phyloP scores from a whole-genome alignment of 1,284 basidiomycete genomes.

The Ganoderma lingzhi region DNA sequence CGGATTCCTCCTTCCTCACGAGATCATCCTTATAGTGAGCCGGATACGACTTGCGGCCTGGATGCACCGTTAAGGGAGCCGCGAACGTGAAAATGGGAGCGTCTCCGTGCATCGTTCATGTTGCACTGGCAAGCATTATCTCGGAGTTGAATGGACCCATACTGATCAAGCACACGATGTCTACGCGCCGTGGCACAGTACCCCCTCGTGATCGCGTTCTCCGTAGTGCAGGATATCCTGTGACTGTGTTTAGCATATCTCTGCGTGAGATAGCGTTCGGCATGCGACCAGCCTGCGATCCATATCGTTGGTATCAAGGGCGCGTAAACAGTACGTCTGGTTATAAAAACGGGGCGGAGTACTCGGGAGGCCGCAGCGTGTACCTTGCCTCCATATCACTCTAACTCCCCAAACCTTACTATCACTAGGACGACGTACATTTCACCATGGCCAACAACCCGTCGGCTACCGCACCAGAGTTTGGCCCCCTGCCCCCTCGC shows the following conservation, averaged over 20 bases:
- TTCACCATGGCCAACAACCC: not conserved
- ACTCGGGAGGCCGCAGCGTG: not conserved
- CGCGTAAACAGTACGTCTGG: not conserved
- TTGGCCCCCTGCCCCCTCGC: conserved; percentile 49
- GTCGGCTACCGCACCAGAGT: conserved; percentile 15
- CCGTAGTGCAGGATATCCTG: conserved; percentile 16
- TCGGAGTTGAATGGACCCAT: not conserved
- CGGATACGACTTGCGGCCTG: not conserved
- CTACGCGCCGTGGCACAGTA: not conserved
- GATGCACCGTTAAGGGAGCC: not conserved
- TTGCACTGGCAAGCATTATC: not conserved
- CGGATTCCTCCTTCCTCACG: not conserved
- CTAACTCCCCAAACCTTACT: too few species aligned
- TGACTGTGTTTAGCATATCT: conserved; percentile 23
- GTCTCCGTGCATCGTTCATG: not conserved
- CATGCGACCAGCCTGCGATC: conserved; percentile 6
- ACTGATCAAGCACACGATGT: not conserved
- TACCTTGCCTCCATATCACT: not conserved
- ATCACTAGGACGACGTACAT: not conserved
- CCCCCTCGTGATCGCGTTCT: conserved; percentile 26
- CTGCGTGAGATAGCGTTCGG: conserved; percentile 27
- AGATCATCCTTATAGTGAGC: not conserved
- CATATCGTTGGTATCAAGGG: conserved; percentile 9
- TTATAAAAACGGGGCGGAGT: not conserved
- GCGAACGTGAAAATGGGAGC: not conserved